Base-by-base conservation (phyloP, 495 filamentous ascomycete genomes). In the Podospora comata region DNA sequence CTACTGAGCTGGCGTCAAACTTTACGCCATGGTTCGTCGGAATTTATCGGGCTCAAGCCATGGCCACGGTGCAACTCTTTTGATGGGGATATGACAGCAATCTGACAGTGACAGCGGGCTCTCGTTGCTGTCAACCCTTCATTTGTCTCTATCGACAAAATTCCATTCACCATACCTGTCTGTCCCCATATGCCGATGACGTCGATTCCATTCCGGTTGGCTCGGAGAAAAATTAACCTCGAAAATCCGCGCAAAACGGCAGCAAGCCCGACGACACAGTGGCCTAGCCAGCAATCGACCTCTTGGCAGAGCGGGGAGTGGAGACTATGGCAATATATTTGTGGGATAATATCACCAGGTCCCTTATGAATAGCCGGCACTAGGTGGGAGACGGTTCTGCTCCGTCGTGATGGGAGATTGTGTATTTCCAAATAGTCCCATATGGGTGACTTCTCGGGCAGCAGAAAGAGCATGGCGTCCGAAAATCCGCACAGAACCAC, bases 21-120 rank as follows among this genome's bases (percentile, higher is more conserved):
- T 48, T 48, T 48, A 16, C 39, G 55, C n/a, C 55, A n/a, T 26
- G 3, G 60, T 67, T 67, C 59, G 27, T 68, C 60, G 66, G 66
- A 55, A 64, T 58, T 68, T 68, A 6, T 58, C 66, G 66, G 66
- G 53, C n/a, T 1, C 48, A 18, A 18, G 34, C 34, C 34, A 39
- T 39, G 34, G 34, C 34, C 34, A 39, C 11, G 34, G 11, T 5
- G 34, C 34, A 39, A 39, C 23, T 23, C 23, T 23, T 23, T 1
- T 23, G 23, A 23, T 23, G 23, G 23, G 23, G 23, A 23, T 23
- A 23, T 23, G 23, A 23, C 23, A 23, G 23, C 23, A 23, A 23
- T 23, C 23, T 23, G 23, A 23, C 23, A 23, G 1, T 23, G 34
- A 39, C 11, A 6, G 34, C 11, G 34, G 15, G 39, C 9, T 48